phyloP scores from a whole-genome alignment of 441 rosid genomes.

The Syzygium malaccense region DNA sequence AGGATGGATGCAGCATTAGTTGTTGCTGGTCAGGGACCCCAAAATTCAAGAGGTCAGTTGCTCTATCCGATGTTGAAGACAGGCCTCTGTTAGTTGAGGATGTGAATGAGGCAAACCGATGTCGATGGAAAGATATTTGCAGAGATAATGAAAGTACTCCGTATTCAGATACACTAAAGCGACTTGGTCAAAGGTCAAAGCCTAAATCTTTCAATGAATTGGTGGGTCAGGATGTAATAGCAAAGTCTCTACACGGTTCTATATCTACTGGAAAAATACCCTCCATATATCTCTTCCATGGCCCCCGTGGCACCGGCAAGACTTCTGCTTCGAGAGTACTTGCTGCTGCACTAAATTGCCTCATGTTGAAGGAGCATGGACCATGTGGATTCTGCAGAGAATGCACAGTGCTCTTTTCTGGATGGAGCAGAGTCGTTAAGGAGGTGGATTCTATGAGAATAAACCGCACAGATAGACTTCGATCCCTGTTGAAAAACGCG shows the following conservation, averaged over 20 bases:
- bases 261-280: slow-evolving; percentile 64
- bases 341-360: slow-evolving; percentile 86
- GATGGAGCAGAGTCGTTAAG: slow-evolving; percentile 56
- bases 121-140: slow-evolving; percentile 18
- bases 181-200: slow-evolving; percentile 64
- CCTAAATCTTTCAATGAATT: slow-evolving; percentile 71
- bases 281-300: slow-evolving; percentile 71
- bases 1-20: slow-evolving; percentile 57
- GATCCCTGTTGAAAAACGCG: slow-evolving; percentile 62
- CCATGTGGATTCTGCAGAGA: slow-evolving; percentile 86
- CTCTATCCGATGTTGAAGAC: slow-evolving; percentile 61
- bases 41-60: slow-evolving; percentile 48
- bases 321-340: slow-evolving; percentile 79
- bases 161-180: slow-evolving; percentile 40
- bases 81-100: slow-evolving; percentile 49
- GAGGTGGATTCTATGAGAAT: slow-evolving; percentile 69
- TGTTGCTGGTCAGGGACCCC: slow-evolving; percentile 91
- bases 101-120: slow-evolving; percentile 11
- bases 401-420: slow-evolving; percentile 53
- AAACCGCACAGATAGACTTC: slow-evolving; percentile 40
- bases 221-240: slow-evolving; percentile 82
- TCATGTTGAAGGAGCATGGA: slow-evolving; percentile 52
- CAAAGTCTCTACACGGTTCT: slow-evolving; percentile 64
- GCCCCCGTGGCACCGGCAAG: slow-evolving; percentile 94
- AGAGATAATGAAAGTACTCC: slow-evolving; percentile 23